A percentile compares a stretch with the other conserved stretches of the same genome.
Evolutionary conservation across 306 rosid genomes (phyloP).

Genomic region (Ochetophila trinervis): DNA sequence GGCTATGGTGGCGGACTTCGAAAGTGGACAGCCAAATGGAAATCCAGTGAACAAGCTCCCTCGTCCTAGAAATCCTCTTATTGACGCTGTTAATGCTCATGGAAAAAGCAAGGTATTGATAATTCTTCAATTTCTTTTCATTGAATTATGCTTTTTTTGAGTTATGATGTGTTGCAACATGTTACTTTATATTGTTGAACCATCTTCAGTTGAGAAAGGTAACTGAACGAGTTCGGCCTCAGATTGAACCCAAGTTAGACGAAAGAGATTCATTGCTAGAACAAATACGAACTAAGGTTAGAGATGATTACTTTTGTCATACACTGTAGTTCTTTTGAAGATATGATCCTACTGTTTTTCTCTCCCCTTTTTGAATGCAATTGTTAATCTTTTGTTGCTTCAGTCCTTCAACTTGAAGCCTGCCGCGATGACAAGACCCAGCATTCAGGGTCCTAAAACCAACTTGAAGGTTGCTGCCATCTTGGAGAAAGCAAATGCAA

Average conservation of each 20-base stretch:
- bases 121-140: conserved; percentile 19
- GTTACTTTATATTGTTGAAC: conserved; percentile 18
- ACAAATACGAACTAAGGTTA: conserved; percentile 88
- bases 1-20: conserved; percentile 30
- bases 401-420: conserved; percentile 98
- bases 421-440: conserved; percentile 55
- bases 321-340: background rate
- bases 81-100: conserved; percentile 73
- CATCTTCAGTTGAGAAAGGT: conserved; percentile 84
- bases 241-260: conserved; percentile 57
- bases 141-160: conserved; percentile 18
- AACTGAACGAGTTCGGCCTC: conserved; percentile 66
- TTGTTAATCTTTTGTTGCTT: conserved; percentile 12
- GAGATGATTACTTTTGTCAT: conserved; percentile 22
- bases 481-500: conserved; percentile 83
- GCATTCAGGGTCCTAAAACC: conserved; percentile 68
- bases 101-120: conserved; percentile 86
- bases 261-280: conserved; percentile 78
- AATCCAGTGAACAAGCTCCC: conserved; percentile 53
- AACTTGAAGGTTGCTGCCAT: conserved; percentile 90
- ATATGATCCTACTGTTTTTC: background rate
- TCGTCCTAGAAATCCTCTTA: conserved; percentile 68
- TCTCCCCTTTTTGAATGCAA: conserved; percentile 7
- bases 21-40: conserved; percentile 44
- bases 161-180: conserved; percentile 22